These are phyloP conservation scores for Raphanus hybrid DNA, from an alignment of 441 rosid genomes.

Conservation along the genomic window DNA sequence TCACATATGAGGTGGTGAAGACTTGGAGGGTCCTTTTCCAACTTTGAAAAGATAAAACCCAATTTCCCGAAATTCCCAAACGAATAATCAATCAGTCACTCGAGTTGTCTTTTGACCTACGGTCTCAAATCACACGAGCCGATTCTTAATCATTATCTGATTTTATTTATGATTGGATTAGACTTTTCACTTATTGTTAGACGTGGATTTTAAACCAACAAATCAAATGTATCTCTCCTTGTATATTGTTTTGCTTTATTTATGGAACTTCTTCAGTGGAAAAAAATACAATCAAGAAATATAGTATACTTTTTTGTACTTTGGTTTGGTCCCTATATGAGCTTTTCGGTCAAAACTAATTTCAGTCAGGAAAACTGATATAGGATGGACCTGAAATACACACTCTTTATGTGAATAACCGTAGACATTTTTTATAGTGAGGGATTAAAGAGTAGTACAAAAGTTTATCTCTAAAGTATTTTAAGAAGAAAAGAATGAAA, in stretches of 20 bases:
- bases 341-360: too few relatives aligned
- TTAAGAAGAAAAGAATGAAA: background rate
- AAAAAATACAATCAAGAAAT: too few relatives aligned
- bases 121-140: conserved; percentile 11
- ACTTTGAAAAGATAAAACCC: background rate
- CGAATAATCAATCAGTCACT: conserved; percentile 5
- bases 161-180: background rate
- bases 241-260: too few relatives aligned
- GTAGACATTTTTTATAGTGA: background rate
- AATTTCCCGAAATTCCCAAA: conserved; percentile 18
- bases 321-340: background rate
- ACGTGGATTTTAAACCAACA: background rate
- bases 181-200: background rate
- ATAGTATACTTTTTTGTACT: background rate
- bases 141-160: background rate
- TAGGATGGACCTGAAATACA: conserved; percentile 3
- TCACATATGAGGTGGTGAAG: conserved; percentile 17
- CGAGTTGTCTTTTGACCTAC: conserved; percentile 16
- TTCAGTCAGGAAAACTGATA: background rate
- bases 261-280: too few relatives aligned
- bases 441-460: background rate
- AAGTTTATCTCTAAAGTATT: background rate
- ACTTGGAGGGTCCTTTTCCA: conserved; percentile 25
- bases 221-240: background rate
- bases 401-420: conserved; percentile 33